Conservation (phyloP, 352 stramenopile genomes). For the Halophytophthora batemanensis region DNA sequence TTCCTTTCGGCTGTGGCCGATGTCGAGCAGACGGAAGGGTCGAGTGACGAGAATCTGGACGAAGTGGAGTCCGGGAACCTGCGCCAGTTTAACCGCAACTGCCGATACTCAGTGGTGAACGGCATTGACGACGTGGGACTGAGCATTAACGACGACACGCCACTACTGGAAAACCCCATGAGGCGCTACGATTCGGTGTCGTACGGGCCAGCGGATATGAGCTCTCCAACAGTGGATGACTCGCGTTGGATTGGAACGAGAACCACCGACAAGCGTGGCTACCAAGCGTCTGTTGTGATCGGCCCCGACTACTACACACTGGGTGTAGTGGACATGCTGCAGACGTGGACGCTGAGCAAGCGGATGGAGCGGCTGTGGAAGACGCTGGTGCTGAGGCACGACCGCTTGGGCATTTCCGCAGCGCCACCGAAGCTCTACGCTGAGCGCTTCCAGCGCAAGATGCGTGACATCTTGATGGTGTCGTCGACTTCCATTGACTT, state of each 20-base stretch:
- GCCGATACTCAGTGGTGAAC: conserved; percentile 68
- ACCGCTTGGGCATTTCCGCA: conserved; percentile 74
- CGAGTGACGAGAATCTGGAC: conserved; percentile 51
- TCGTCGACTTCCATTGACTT: conserved; percentile 50
- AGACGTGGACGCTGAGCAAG: conserved; percentile 87
- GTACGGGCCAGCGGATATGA: conserved; percentile 22
- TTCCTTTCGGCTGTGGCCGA: conserved; percentile 38
- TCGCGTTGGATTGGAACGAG: conserved; percentile 55
- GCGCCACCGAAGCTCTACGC: conserved; percentile 72
- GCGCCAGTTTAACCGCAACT: conserved; percentile 58
- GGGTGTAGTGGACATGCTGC: conserved; percentile 88
- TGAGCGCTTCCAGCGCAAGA: conserved; percentile 78
- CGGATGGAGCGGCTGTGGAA: conserved; percentile 84
- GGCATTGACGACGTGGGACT: conserved; percentile 37
- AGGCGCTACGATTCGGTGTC: conserved; percentile 53
- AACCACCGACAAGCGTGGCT: conserved; percentile 60
- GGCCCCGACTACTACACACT: conserved; percentile 87
- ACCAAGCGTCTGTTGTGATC: conserved; percentile 71
- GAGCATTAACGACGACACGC: conserved; percentile 34
- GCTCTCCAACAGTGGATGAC: conserved; percentile 24
- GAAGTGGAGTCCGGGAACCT: conserved; percentile 53
- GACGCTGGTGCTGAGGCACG: conserved; percentile 65
- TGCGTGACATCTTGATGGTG: conserved; percentile 85
- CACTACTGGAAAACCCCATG: conserved; percentile 32
- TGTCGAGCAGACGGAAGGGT: conserved; percentile 31